phyloP scores from a whole-genome alignment of 1,139 yeast species.

The Pichia sp. region DNA sequence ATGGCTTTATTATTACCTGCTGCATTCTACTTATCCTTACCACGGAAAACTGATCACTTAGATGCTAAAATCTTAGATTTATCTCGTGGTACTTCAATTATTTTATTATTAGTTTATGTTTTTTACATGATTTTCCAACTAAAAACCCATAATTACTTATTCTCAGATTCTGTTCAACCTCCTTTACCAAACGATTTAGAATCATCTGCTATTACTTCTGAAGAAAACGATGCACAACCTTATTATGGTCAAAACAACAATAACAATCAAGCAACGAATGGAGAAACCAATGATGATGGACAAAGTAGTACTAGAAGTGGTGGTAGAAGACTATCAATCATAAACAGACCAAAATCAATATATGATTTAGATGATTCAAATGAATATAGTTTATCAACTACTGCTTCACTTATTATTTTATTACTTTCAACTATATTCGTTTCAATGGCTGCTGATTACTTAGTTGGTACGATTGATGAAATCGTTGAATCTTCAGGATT shows the following conservation, averaged over 20 bases:
- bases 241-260: slow-evolving; percentile 7
- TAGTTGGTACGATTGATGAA: slow-evolving; percentile 88
- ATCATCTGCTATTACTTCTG: neutral
- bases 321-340: slow-evolving; percentile 17
- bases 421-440: slow-evolving; percentile 69
- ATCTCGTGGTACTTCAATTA: slow-evolving; percentile 81
- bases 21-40: slow-evolving; percentile 84
- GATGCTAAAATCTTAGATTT: slow-evolving; percentile 58
- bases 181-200: neutral
- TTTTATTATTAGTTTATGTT: slow-evolving; percentile 69
- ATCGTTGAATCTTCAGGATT: slow-evolving; percentile 79
- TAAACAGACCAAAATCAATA: slow-evolving; percentile 26
- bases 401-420: slow-evolving; percentile 43
- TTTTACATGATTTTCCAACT: slow-evolving; percentile 82
- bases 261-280: too few species aligned
- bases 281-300: neutral
- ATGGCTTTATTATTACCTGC: slow-evolving; percentile 90
- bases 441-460: slow-evolving; percentile 85
- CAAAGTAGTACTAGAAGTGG: too few species aligned
- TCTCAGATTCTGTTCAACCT: slow-evolving; percentile 33
- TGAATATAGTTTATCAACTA: slow-evolving; percentile 36
- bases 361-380: slow-evolving; percentile 17
- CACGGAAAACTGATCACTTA: slow-evolving; percentile 35
- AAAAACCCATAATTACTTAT: slow-evolving; percentile 68
- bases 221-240: neutral